Conservation (phyloP, 139 green algal species). For the Chlorella sp. region DNA sequence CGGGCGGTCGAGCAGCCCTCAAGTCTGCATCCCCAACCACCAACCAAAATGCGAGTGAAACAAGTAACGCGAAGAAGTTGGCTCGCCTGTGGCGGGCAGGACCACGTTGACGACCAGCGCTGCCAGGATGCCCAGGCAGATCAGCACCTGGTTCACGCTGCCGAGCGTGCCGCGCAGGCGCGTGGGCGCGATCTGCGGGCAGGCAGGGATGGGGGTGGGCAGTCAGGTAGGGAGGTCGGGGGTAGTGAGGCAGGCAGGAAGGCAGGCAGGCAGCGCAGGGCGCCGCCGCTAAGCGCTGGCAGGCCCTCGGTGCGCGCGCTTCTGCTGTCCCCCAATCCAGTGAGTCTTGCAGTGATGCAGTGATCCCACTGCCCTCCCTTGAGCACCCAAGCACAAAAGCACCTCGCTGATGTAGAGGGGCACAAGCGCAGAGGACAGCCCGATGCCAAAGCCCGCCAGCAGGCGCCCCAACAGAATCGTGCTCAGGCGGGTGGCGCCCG, state of each 20-base stretch:
- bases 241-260: too few relatives aligned
- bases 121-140: slow-evolving; percentile 94
- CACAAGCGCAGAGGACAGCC: slow-evolving; percentile 87
- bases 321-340: too few relatives aligned
- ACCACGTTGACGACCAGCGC: slow-evolving; percentile 88
- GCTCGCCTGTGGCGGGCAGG: slow-evolving; percentile 59
- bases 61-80: too few relatives aligned
- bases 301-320: too few relatives aligned
- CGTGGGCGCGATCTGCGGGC: slow-evolving; percentile 80
- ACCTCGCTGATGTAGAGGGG: slow-evolving; percentile 95
- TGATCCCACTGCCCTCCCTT: too few relatives aligned
- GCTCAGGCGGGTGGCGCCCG: slow-evolving; percentile 54
- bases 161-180: slow-evolving; percentile 83
- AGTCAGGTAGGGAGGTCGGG: too few relatives aligned
- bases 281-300: too few relatives aligned
- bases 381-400: neutral
- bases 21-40: too few relatives aligned
- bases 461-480: slow-evolving; percentile 79
- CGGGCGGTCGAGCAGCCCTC: too few relatives aligned
- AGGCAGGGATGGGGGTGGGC: neutral
- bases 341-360: too few relatives aligned
- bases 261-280: too few relatives aligned
- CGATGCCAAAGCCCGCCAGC: slow-evolving; percentile 89
- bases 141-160: slow-evolving; percentile 94
- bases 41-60: too few relatives aligned